phyloP scores from a whole-genome alignment of 331 rosid genomes.

The Quercus tomentella region DNA sequence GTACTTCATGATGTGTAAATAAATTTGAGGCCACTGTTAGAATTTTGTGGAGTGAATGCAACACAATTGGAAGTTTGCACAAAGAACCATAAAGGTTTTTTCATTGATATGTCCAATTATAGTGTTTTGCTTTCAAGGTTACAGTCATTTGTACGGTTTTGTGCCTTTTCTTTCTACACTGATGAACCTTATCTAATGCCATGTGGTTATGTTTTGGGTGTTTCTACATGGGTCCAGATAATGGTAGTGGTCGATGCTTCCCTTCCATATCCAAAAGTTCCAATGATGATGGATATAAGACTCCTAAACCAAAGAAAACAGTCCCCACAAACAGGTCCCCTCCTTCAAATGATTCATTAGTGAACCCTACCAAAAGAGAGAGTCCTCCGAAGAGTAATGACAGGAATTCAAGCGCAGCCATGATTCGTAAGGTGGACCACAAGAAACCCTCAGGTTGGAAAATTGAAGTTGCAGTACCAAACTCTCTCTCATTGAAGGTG shows the following conservation, averaged over 20 bases:
- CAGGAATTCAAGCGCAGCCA: slow-evolving; percentile 35
- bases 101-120: not conserved
- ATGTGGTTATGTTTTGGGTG: slow-evolving; percentile 9
- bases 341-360: slow-evolving; percentile 38
- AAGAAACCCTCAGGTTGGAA: slow-evolving; percentile 41
- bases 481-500: slow-evolving; percentile 30
- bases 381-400: slow-evolving; percentile 29
- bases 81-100: not conserved
- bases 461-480: slow-evolving; percentile 37
- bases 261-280: slow-evolving; percentile 37
- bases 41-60: not conserved
- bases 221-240: slow-evolving; percentile 41
- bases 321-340: slow-evolving; percentile 68
- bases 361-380: slow-evolving; percentile 36
- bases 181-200: slow-evolving; percentile 10
- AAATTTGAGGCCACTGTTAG: not conserved
- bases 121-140: not conserved
- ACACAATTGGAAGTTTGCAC: not conserved
- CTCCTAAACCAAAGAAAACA: slow-evolving; percentile 49
- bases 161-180: not conserved
- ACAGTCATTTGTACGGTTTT: not conserved
- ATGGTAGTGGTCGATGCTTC: slow-evolving; percentile 38
- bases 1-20: too few species aligned
- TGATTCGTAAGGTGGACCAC: slow-evolving; percentile 34
- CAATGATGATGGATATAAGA: slow-evolving; percentile 30